Conservation (phyloP, 441 rosid species). For the Eruca vesicaria region DNA sequence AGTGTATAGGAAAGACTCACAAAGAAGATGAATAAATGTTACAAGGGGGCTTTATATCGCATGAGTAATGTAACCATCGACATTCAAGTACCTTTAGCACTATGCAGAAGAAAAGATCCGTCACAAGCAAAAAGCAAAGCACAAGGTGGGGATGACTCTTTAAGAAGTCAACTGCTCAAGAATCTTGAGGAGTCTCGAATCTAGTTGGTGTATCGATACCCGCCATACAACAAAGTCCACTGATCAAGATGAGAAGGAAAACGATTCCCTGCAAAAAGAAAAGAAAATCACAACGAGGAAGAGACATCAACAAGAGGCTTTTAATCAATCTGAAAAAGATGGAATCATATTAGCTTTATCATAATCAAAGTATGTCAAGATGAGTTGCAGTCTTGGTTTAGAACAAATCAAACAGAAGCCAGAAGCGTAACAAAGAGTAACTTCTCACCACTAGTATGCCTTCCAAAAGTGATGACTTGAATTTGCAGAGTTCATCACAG, state of each 20-base stretch:
- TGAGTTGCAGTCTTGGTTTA: background rate
- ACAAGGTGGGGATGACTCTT: slow-evolving; percentile 26
- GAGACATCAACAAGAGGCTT: slow-evolving; percentile 31
- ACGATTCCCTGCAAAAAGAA: slow-evolving; percentile 64
- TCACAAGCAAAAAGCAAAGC: slow-evolving; percentile 30
- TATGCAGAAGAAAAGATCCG: slow-evolving; percentile 31
- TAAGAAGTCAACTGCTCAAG: slow-evolving; percentile 42
- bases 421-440: background rate
- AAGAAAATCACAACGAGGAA: slow-evolving; percentile 21
- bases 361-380: background rate
- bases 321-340: background rate
- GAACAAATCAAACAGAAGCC: background rate
- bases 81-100: slow-evolving; percentile 29
- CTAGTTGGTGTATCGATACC: slow-evolving; percentile 91
- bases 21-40: slow-evolving; percentile 35
- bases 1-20: slow-evolving; percentile 27
- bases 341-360: background rate
- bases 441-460: slow-evolving; percentile 77
- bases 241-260: slow-evolving; percentile 78
- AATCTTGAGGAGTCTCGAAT: slow-evolving; percentile 88
- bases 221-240: slow-evolving; percentile 95
- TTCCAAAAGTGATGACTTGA: slow-evolving; percentile 85
- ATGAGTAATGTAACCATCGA: slow-evolving; percentile 26
- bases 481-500: slow-evolving; percentile 81
- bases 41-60: slow-evolving; percentile 32